phyloP scores from a whole-genome alignment of 257 asterid species.

The Solanum pimpinellifolium region DNA sequence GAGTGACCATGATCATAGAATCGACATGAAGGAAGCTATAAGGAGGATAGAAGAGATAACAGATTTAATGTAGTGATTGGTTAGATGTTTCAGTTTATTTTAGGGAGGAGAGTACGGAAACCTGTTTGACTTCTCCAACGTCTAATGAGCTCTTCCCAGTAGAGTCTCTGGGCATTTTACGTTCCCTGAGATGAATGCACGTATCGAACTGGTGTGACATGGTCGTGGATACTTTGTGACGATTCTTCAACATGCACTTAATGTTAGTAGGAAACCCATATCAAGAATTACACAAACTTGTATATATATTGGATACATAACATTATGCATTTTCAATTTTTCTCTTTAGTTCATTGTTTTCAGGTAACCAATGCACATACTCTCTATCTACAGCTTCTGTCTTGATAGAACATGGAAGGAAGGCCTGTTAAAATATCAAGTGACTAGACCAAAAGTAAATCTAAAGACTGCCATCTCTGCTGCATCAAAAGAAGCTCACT shows the following conservation, averaged over 20 bases:
- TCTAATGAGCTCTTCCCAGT: neutral
- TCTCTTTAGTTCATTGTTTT: neutral
- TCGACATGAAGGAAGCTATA: slow-evolving; percentile 62
- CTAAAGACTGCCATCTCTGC: too few species aligned
- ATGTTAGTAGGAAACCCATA: neutral
- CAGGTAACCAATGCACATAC: neutral
- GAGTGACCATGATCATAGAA: slow-evolving; percentile 28
- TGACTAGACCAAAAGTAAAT: too few species aligned
- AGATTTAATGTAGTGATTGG: slow-evolving; percentile 13
- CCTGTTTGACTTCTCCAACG: neutral
- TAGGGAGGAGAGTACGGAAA: neutral
- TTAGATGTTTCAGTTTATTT: neutral
- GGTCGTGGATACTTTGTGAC: neutral
- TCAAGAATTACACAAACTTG: neutral
- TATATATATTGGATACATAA: neutral
- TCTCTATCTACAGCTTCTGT: neutral
- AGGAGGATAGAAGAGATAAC: slow-evolving; percentile 50
- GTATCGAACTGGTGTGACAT: neutral
- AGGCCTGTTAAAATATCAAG: too few species aligned
- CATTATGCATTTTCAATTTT: neutral
- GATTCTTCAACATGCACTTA: neutral
- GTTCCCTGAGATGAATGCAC: neutral
- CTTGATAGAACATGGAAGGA: neutral
- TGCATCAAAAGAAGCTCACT: too few species aligned
- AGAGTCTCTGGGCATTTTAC: neutral